These are phyloP conservation scores for Globisporangium megalacanthum DNA, from an alignment of 352 stramenopile species.

Conservation along the genomic window DNA sequence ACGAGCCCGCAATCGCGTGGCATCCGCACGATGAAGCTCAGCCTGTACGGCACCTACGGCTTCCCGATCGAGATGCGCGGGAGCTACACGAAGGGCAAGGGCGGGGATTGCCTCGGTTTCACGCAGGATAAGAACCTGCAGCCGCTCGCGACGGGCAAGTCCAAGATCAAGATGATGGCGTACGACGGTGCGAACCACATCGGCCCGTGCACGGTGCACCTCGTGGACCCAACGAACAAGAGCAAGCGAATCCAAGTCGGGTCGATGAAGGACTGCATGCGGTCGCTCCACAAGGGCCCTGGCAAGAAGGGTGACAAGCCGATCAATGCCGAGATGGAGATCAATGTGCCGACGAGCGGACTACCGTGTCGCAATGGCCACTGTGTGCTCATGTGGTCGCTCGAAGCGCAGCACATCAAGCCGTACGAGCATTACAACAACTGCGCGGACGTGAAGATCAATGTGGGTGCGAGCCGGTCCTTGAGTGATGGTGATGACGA, in stretches of 20 bases:
- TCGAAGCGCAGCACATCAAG: neutral
- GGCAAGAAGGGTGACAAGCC: slow-evolving; percentile 23
- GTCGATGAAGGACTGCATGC: slow-evolving; percentile 35
- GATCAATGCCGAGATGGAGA: slow-evolving; percentile 28
- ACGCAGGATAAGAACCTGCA: slow-evolving; percentile 27
- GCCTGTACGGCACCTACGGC: slow-evolving; percentile 28
- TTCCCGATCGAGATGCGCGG: slow-evolving; percentile 27
- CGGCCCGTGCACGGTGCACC: slow-evolving; percentile 27
- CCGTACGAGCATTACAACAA: slow-evolving; percentile 34
- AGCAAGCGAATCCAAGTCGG: slow-evolving; percentile 28
- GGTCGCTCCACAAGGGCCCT: slow-evolving; percentile 23
- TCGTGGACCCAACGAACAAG: slow-evolving; percentile 24
- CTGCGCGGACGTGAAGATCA: slow-evolving; percentile 29
- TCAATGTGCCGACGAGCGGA: slow-evolving; percentile 21
- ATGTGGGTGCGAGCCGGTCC: too few species aligned
- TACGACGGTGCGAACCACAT: slow-evolving; percentile 40
- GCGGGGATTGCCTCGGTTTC: slow-evolving; percentile 30
- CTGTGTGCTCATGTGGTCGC: slow-evolving; percentile 4
- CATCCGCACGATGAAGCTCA: slow-evolving; percentile 32
- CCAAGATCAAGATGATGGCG: slow-evolving; percentile 33
- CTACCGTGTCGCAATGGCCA: slow-evolving; percentile 15
- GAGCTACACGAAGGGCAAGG: slow-evolving; percentile 15
- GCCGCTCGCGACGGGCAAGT: slow-evolving; percentile 19
- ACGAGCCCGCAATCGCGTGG: slow-evolving; percentile 25
- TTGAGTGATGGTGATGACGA: too few species aligned